Percentiles rank a stretch among this genome's conserved stretches.
phyloP scores from a whole-genome alignment of 1,284 basidiomycete genomes.

The Termitomyces sp. region DNA sequence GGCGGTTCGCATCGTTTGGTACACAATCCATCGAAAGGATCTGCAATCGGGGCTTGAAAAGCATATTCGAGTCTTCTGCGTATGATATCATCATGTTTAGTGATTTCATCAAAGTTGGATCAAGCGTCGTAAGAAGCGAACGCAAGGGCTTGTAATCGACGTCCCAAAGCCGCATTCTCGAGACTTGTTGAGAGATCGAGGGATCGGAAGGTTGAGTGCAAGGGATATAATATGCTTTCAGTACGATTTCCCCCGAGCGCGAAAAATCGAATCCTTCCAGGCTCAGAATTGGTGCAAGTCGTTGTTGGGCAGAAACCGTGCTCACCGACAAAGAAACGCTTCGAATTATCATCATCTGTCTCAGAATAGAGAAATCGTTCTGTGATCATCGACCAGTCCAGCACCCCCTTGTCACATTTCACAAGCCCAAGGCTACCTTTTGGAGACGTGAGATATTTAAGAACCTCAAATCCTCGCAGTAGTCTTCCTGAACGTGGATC shows the following conservation, averaged over 20 bases:
- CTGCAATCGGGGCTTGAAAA: constrained; percentile 20
- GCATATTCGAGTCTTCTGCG: constrained; percentile 18
- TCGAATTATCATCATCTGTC: constrained; percentile 13
- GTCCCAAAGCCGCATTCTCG: constrained; percentile 20
- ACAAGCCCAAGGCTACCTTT: constrained; percentile 24
- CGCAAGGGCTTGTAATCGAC: constrained; percentile 19
- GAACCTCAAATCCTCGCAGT: constrained; percentile 20
- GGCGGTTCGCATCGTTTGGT: constrained; percentile 19
- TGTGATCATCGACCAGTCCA: constrained; percentile 24
- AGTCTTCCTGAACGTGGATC: constrained; percentile 22
- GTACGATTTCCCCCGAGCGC: constrained; percentile 19
- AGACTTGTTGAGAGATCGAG: neutral
- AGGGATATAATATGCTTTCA: constrained; percentile 27
- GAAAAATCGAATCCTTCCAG: constrained; percentile 24
- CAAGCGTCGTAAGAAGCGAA: constrained; percentile 19
- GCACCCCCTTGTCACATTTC: constrained; percentile 16
- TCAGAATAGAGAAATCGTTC: constrained; percentile 24
- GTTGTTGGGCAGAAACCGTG: neutral
- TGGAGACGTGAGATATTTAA: constrained; percentile 22
- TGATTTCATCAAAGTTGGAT: constrained; percentile 22
- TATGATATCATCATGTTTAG: constrained; percentile 23
- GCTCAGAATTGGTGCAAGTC: neutral
- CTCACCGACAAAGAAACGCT: constrained; percentile 26
- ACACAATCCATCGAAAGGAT: constrained; percentile 27
- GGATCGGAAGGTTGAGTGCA: constrained; percentile 8